Evolutionary conservation across 169 alveolate genomes (phyloP), one percentile per base, ranked within the genome.

Genomic region (Cryptosporidium sp.): DNA sequence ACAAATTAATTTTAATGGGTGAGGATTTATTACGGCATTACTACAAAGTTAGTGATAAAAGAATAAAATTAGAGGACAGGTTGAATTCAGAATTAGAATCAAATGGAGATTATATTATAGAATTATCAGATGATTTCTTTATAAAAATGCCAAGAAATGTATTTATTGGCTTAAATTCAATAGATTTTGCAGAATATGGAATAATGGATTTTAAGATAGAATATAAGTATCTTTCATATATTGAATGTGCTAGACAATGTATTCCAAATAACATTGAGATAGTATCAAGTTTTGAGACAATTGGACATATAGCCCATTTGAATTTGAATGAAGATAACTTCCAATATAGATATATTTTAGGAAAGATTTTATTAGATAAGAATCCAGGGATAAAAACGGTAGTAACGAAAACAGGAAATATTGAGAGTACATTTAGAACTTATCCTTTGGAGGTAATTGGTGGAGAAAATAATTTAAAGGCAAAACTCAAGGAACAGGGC

Each of bases 231-330:
- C 51, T 80, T 29, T 61, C 89, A 0, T 80, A 80, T 31, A 7
- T 61, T 3, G 89, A 80, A 21, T 80, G 89, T n/a, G 62, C 70
- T 8, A 80, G 51, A 65, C 89, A 80, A 23, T 61, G 62, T 21
- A 65, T 80, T 44, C 75, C 91, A 14, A 93, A 70, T 12, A 67
- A 73, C 31, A 85, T 71, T 52, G 92, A 71, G 37, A 58, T 94
- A 9, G 95, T 96, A 3, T 86, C 94, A 26, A 95, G 97, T 33
- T 95, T 94, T 70, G 97, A 95, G 92, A 93, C 95, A 9, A 80
- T 94, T 9, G 97, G 97, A 29, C 95, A 95, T 86, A 93, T 95
- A 31, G 96, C 96, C 0, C 97, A 95, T 71, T 61, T 93, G 86
- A 95, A 95, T 84, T 68, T 95, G 69, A 67, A 84, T 18, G 94